A percentile compares a stretch with the other conserved stretches of the same genome.
phyloP scores from a whole-genome alignment of 164 flowering plant genomes.

The Chloranthus sessilifolius region DNA sequence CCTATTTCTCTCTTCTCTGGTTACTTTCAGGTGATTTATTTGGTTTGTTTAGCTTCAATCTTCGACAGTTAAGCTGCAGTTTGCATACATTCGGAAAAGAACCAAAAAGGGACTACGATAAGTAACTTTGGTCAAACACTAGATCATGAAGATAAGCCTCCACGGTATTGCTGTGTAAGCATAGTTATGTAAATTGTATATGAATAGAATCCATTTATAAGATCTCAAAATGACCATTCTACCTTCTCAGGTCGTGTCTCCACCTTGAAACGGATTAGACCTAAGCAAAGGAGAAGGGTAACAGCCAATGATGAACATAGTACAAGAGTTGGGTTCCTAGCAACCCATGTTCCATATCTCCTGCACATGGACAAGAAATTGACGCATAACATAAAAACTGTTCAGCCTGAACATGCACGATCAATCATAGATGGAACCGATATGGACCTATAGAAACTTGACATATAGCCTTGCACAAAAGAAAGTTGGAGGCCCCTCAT shows the following conservation, averaged over 20 bases:
- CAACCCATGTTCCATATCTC: slow-evolving; percentile 91
- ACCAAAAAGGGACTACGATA: too few relatives aligned
- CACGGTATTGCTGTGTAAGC: too few relatives aligned
- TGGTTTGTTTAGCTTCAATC: too few relatives aligned
- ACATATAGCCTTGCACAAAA: slow-evolving; percentile 77
- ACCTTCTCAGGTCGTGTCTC: slow-evolving; percentile 99
- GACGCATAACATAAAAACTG: slow-evolving; percentile 4
- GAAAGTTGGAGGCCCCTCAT: slow-evolving; percentile 55
- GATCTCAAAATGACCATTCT: too few relatives aligned
- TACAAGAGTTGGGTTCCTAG: slow-evolving; percentile 73
- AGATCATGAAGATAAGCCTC: too few relatives aligned
- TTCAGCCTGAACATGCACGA: neutral
- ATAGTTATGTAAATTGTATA: too few relatives aligned
- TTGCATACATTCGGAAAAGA: too few relatives aligned
- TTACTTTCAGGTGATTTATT: too few relatives aligned
- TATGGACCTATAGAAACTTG: slow-evolving; percentile 73
- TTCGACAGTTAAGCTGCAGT: too few relatives aligned
- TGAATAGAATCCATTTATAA: too few relatives aligned
- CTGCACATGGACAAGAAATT: slow-evolving; percentile 33
- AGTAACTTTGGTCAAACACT: too few relatives aligned
- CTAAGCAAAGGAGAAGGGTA: slow-evolving; percentile 78
- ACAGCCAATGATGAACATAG: slow-evolving; percentile 63
- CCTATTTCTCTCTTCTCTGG: too few relatives aligned
- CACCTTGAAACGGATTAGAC: slow-evolving; percentile 84
- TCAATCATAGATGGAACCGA: neutral